Evolutionary conservation across 2,329 filamentous ascomycete species (phyloP).

Genomic region (Aspergillus sergii): DNA sequence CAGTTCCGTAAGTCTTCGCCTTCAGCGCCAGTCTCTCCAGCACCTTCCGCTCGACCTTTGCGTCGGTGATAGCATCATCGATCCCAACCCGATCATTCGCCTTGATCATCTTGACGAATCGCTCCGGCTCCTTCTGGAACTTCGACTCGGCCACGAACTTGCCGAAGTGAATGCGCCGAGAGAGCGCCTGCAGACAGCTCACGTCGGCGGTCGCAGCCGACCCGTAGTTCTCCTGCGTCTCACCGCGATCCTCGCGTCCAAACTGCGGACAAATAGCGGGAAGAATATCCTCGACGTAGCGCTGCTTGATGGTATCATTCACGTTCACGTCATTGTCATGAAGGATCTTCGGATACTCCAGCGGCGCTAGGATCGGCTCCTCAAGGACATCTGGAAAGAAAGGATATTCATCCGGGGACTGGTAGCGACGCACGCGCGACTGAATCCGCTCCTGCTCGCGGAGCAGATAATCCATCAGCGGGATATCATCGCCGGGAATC

Average conservation of each 20-base stretch:
- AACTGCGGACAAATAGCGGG: slow-evolving; percentile 80
- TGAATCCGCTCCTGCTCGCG: slow-evolving; percentile 87
- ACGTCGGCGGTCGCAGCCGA: slow-evolving; percentile 91
- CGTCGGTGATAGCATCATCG: slow-evolving; percentile 86
- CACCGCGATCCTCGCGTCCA: slow-evolving; percentile 74
- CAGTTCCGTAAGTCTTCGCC: slow-evolving; percentile 89
- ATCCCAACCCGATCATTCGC: slow-evolving; percentile 78
- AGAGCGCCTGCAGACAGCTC: slow-evolving; percentile 83
- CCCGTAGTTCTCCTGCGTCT: slow-evolving; percentile 92
- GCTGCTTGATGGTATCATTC: slow-evolving; percentile 81
- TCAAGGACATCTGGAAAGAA: slow-evolving; percentile 87
- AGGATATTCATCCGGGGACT: slow-evolving; percentile 94
- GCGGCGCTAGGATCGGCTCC: slow-evolving; percentile 79
- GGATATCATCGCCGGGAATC: slow-evolving; percentile 72
- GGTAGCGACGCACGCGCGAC: slow-evolving; percentile 89
- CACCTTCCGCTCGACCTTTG: slow-evolving; percentile 86
- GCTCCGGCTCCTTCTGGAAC: slow-evolving; percentile 79
- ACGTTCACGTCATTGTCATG: slow-evolving; percentile 88
- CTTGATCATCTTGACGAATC: slow-evolving; percentile 80
- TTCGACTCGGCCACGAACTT: slow-evolving; percentile 98
- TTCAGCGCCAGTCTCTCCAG: slow-evolving; percentile 84
- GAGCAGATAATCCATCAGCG: slow-evolving; percentile 93
- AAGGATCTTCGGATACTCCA: slow-evolving; percentile 85
- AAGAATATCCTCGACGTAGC: slow-evolving; percentile 81
- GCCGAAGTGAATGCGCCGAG: slow-evolving; percentile 90